These are phyloP conservation scores for Arthrinium phaeospermum DNA, from an alignment of 2,329 filamentous ascomycete species.

Conservation along the genomic window DNA sequence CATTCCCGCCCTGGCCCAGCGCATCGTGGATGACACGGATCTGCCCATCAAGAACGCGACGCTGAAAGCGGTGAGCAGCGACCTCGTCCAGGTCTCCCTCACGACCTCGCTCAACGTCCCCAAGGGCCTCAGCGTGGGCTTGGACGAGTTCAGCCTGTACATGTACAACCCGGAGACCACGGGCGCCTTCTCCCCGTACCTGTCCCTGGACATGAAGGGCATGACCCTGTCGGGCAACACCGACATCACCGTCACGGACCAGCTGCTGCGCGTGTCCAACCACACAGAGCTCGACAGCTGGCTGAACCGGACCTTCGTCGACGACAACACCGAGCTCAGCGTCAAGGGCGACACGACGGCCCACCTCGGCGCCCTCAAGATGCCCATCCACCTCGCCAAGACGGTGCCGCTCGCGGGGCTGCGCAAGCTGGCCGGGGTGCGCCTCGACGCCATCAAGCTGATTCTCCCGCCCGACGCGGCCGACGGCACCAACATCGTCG, in stretches of 20 bases:
- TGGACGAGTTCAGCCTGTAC: slow-evolving; percentile 40
- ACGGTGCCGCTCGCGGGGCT: slow-evolving; percentile 36
- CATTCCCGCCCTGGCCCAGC: slow-evolving; percentile 47
- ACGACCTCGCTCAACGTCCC: slow-evolving; percentile 43
- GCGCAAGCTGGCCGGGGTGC: slow-evolving; percentile 28
- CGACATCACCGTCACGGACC: slow-evolving; percentile 24
- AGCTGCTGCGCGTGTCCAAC: slow-evolving; percentile 26
- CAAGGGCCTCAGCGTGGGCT: slow-evolving; percentile 40
- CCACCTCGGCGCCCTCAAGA: slow-evolving; percentile 41
- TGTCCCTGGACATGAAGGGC: slow-evolving; percentile 31
- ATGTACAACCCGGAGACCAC: slow-evolving; percentile 40
- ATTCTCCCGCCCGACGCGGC: slow-evolving; percentile 27
- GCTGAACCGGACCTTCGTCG: slow-evolving; percentile 21
- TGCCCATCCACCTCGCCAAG: slow-evolving; percentile 35
- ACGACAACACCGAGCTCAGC: slow-evolving; percentile 22
- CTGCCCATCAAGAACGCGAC: slow-evolving; percentile 42
- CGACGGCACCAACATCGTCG: slow-evolving; percentile 32
- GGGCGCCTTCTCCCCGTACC: slow-evolving; percentile 37
- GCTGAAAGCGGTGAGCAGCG: slow-evolving; percentile 40
- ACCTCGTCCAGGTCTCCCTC: slow-evolving; percentile 41
- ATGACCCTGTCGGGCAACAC: slow-evolving; percentile 41
- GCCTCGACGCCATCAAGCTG: slow-evolving; percentile 22
- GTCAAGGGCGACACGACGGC: slow-evolving; percentile 34
- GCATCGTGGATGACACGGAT: slow-evolving; percentile 42
- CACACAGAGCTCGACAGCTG: slow-evolving; percentile 24